Conservation (phyloP, 2,329 filamentous ascomycete genomes). For the Hirsutella rhossiliensis region DNA sequence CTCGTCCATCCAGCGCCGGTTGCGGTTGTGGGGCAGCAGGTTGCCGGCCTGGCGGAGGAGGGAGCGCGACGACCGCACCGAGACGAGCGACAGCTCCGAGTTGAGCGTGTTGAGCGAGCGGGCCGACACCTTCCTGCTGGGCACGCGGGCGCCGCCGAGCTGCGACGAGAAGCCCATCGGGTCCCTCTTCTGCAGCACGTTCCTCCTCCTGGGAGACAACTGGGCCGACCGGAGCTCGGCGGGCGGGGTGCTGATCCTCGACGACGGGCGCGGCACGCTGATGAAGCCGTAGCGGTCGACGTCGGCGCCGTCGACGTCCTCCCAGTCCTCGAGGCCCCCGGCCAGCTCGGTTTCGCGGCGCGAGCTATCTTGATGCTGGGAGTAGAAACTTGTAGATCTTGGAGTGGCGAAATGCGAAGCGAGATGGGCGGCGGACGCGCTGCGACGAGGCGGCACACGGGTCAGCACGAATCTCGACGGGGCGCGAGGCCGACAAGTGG, state of each 20-base stretch:
- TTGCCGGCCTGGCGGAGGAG: conserved; percentile 47
- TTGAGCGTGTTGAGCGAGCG: conserved; percentile 46
- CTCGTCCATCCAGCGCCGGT: conserved; percentile 49
- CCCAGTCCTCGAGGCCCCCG: conserved; percentile 55
- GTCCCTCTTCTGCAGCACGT: conserved; percentile 28
- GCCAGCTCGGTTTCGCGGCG: conserved; percentile 35
- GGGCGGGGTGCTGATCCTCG: conserved; percentile 27
- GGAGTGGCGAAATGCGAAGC: conserved; percentile 22
- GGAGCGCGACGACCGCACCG: conserved; percentile 40
- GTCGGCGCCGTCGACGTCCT: conserved; percentile 47
- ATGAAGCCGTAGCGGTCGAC: conserved; percentile 63
- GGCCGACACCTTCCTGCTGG: conserved; percentile 43
- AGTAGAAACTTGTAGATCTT: conserved; percentile 31
- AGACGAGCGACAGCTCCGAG: conserved; percentile 37
- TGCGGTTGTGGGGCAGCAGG: conserved; percentile 46
- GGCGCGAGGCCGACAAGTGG: conserved; percentile 8
- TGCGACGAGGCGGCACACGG: conserved; percentile 3
- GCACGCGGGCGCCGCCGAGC: conserved; percentile 27
- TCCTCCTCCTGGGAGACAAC: conserved; percentile 32
- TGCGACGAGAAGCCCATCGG: conserved; percentile 24
- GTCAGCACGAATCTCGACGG: conserved; percentile 13
- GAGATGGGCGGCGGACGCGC: conserved; percentile 17
- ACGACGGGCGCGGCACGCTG: conserved; percentile 28
- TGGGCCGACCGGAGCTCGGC: conserved; percentile 29
- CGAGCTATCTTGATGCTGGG: conserved; percentile 26